Evolutionary conservation across 768 basidiomycete genomes (phyloP), one percentile per base, ranked within the genome.

Genomic region (Hemileccinum impolitum): DNA sequence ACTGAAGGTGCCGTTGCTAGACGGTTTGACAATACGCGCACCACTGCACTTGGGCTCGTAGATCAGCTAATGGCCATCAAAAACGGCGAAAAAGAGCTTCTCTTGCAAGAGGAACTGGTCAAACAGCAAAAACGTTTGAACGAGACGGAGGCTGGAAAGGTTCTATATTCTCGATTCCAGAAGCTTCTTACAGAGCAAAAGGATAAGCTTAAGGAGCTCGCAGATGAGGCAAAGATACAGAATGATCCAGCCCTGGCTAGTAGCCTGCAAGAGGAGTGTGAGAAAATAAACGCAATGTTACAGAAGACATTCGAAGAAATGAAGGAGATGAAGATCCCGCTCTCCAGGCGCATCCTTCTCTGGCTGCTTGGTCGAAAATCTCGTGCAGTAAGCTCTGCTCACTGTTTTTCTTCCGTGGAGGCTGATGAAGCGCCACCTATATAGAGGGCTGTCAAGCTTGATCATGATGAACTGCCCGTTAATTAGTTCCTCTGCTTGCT

Each of bases 241-340:
- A 48, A 52, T 17, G 26, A 62, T 40, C 54, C 53, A 3, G 19
- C 6, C 14, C 30, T 60, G 17, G 54, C 54, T 0, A 35, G 9
- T 39, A 50, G 45, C 30, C 23, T 63, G 13, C 57, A 37, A 8
- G 45, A 45, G 10, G 54, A 62, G 14, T 50, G 36, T 14, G 45
- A 55, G 0, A 55, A 48, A 26, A n/a, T 52, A 4, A 54, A 52
- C 18, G 13, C 3, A 0, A 48, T 45, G 28, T 37, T 60, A 12
- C 50, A 57, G 28, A 43, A 31, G 18, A 63, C 61, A 21, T 63
- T 63, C 7, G 57, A 56, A 15, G 47, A 63, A 6, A 63, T 61
- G 35, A 53, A 36, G 21, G 28, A n/a, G 19, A 48, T 63, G 57
- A 63, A 52, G 25, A 53, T 61, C 4, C 40, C 60, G 3, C 7